A percentile compares a stretch with the other conserved stretches of the same genome.
phyloP scores from a whole-genome alignment of 306 rosid genomes.

The cucumber (Cucumis sativus) region Cucumber_9930_V3 NC_026659.2:2955501-2956000 shows the following conservation, averaged over 20 bases:
- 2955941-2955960: not conserved
- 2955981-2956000: not conserved
- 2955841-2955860: constrained; percentile 84
- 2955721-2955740: constrained; percentile 45
- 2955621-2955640: constrained; percentile 31
- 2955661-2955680: constrained; percentile 40
- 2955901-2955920: constrained; percentile 90
- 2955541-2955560: constrained; percentile 16
- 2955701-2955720: constrained; percentile 11
- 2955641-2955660: constrained; percentile 21
- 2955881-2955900: constrained; percentile 71
- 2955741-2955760: constrained; percentile 69
- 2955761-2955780: constrained; percentile 26
- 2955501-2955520: constrained; percentile 16
- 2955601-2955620: constrained; percentile 71
- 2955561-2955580: constrained; percentile 26
- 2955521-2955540: constrained; percentile 31
- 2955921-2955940: not conserved
- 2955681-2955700: constrained; percentile 12
- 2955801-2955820: constrained; percentile 90
- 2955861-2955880: constrained; percentile 73
- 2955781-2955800: constrained; percentile 82
- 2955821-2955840: constrained; percentile 93
- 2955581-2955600: constrained; percentile 22
- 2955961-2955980: not conserved